phyloP scores from a whole-genome alignment of 1,139 yeast species.

The Geotrichum siamense region DNA sequence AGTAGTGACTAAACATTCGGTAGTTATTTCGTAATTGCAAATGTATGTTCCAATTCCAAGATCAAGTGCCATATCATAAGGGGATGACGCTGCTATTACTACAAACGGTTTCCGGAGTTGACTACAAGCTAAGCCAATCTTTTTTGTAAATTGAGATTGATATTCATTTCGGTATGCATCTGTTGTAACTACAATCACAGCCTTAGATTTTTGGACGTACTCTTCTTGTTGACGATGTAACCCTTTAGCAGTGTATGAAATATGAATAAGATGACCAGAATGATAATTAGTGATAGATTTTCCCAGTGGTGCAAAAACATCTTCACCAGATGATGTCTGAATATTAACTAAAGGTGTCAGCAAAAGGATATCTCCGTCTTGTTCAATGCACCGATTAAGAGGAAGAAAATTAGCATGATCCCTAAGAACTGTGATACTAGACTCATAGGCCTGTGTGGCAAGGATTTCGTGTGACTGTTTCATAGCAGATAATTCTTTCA shows the following conservation, averaged over 20 bases:
- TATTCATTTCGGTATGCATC: conserved; percentile 60
- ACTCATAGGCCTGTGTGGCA: conserved; percentile 45
- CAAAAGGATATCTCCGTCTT: conserved; percentile 39
- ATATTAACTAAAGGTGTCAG: conserved; percentile 46
- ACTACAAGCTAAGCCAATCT: conserved; percentile 50
- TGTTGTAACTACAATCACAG: conserved; percentile 53
- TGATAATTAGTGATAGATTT: conserved; percentile 26
- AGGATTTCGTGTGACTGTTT: conserved; percentile 44
- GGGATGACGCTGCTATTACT: conserved; percentile 57
- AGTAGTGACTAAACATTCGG: conserved; percentile 44
- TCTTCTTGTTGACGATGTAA: conserved; percentile 52
- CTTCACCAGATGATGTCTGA: conserved; percentile 39
- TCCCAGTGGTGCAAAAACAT: conserved; percentile 44
- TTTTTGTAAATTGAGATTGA: conserved; percentile 58
- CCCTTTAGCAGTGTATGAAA: conserved; percentile 62
- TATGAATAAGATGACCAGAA: conserved; percentile 48
- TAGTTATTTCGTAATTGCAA: conserved; percentile 57
- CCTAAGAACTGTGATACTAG: conserved; percentile 50
- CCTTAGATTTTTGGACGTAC: conserved; percentile 48
- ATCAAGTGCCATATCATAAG: conserved; percentile 55
- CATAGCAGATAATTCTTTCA: conserved; percentile 31
- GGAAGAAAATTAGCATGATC: conserved; percentile 51
- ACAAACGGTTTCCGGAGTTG: conserved; percentile 50
- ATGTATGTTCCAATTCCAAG: conserved; percentile 50
- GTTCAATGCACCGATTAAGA: conserved; percentile 40